Conservation (phyloP, 768 basidiomycete species). For the Kwoniella europaea region DNA sequence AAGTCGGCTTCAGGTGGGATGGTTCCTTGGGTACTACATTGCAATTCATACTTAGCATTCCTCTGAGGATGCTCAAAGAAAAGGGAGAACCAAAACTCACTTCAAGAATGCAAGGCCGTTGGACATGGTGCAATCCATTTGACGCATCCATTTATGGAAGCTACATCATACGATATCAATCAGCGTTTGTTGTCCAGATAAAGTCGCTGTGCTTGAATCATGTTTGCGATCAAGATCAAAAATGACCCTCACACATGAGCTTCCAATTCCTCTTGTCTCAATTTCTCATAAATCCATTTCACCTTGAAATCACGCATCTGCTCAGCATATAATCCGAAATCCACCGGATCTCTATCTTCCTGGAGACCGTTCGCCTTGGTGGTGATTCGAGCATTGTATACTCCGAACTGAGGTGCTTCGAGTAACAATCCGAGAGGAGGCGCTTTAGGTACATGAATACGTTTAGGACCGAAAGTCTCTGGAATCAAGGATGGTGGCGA, state of each 20-base stretch:
- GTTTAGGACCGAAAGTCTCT: slow-evolving; percentile 74
- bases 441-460: slow-evolving; percentile 89
- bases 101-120: slow-evolving; percentile 73
- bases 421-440: slow-evolving; percentile 91
- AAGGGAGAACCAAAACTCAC: slow-evolving; percentile 64
- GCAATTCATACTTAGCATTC: neutral
- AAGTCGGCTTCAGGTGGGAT: slow-evolving; percentile 75
- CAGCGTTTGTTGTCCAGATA: neutral
- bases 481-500: slow-evolving; percentile 74
- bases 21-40: slow-evolving; percentile 69
- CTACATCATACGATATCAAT: slow-evolving; percentile 17
- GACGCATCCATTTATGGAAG: slow-evolving; percentile 52
- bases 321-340: slow-evolving; percentile 68
- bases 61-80: neutral
- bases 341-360: slow-evolving; percentile 34
- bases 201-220: neutral
- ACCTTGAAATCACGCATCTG: slow-evolving; percentile 82
- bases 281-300: slow-evolving; percentile 79
- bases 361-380: slow-evolving; percentile 34
- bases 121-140: slow-evolving; percentile 40
- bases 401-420: slow-evolving; percentile 64
- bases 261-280: slow-evolving; percentile 81
- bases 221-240: neutral
- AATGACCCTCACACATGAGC: slow-evolving; percentile 69
- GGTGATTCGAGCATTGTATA: slow-evolving; percentile 59